Evolutionary conservation across 148 eudicot species (phyloP).

Genomic region (Vaccinium myrtillus): DNA sequence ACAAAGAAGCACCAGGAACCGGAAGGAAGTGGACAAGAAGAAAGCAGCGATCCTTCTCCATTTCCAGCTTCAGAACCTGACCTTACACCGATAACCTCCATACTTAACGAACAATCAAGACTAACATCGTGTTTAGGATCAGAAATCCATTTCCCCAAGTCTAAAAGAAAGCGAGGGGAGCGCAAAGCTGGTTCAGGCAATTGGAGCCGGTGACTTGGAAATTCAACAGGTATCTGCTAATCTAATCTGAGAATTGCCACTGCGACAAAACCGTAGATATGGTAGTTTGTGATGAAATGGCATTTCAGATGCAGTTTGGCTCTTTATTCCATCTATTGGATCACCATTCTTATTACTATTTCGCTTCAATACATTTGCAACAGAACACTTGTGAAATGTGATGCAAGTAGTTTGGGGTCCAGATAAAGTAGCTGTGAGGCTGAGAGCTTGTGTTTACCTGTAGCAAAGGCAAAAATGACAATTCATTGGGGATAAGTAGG

Average conservation of each 20-base stretch:
- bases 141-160: conserved; percentile 44
- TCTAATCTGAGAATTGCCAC: neutral
- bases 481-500: neutral
- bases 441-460: neutral
- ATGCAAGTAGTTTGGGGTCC: neutral
- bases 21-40: conserved; percentile 37
- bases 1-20: conserved; percentile 34
- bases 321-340: neutral
- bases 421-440: neutral
- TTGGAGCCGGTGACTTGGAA: conserved; percentile 56
- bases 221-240: neutral
- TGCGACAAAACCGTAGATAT: neutral
- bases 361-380: neutral
- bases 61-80: conserved; percentile 27
- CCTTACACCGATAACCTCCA: conserved; percentile 15
- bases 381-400: neutral
- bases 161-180: conserved; percentile 84
- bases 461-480: neutral
- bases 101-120: conserved; percentile 34
- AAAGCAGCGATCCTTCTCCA: conserved; percentile 25
- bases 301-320: neutral
- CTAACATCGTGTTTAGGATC: conserved; percentile 46
- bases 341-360: neutral
- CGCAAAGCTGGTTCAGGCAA: conserved; percentile 75
- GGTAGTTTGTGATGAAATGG: neutral